Percentiles rank a stretch among this genome's conserved stretches.
phyloP scores from a whole-genome alignment of 768 basidiomycete genomes.

The Paxillus rubicundulus region DNA sequence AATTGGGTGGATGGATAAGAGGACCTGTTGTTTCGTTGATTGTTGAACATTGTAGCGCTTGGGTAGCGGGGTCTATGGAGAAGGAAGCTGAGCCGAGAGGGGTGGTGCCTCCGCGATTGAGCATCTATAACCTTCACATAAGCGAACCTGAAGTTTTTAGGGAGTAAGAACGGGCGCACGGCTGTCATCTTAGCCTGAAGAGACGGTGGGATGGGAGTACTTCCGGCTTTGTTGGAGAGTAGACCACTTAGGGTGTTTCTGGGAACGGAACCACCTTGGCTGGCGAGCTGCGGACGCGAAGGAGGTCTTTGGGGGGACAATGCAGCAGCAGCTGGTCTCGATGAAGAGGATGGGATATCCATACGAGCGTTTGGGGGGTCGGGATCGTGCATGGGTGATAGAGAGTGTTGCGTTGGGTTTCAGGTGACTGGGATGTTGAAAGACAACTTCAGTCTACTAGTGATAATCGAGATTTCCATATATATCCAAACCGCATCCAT shows the following conservation, averaged over 20 bases:
- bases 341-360: not conserved
- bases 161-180: conserved; percentile 42
- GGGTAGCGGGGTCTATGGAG: conserved; percentile 41
- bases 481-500: conserved; percentile 14
- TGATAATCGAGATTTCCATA: conserved; percentile 38
- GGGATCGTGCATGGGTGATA: conserved; percentile 8
- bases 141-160: conserved; percentile 13
- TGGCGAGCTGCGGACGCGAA: conserved; percentile 13
- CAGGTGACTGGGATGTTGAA: conserved; percentile 15
- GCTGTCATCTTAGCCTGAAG: conserved; percentile 94
- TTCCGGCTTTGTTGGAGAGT: conserved; percentile 41
- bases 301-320: conserved; percentile 8
- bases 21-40: conserved; percentile 28
- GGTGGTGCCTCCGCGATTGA: conserved; percentile 37
- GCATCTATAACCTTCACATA: conserved; percentile 39
- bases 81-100: conserved; percentile 24
- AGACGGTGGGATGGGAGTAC: conserved; percentile 80
- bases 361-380: conserved; percentile 4
- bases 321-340: conserved; percentile 1
- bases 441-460: conserved; percentile 5
- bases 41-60: conserved; percentile 39
- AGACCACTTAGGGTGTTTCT: conserved; percentile 39
- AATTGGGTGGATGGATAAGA: conserved; percentile 32
- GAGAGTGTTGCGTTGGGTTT: conserved; percentile 21
- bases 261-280: conserved; percentile 10